Evolutionary conservation across 768 basidiomycete species (phyloP).

Genomic region (Suillus spraguei): DNA sequence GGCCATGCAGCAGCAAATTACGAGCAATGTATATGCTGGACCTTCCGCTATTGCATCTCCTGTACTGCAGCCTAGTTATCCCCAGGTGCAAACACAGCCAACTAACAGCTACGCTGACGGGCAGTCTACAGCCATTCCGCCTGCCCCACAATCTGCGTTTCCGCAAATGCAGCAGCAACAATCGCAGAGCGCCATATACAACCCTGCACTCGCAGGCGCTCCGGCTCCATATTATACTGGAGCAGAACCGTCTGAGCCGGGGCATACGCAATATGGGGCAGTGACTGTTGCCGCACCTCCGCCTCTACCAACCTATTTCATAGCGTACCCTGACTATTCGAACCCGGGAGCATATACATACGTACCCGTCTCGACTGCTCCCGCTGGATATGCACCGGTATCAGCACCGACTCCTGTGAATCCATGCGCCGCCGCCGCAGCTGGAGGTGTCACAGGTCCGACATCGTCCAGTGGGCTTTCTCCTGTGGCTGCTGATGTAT

Average conservation of each 20-base stretch:
- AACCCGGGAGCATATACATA: slow-evolving; percentile 7
- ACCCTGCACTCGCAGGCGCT: not conserved
- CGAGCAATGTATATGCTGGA: not conserved
- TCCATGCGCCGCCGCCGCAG: not conserved
- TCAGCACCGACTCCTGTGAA: not conserved
- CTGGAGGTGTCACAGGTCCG: not conserved
- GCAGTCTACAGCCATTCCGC: not conserved
- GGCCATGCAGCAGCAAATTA: slow-evolving; percentile 5
- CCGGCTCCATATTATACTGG: not conserved
- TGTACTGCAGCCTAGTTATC: slow-evolving; percentile 1
- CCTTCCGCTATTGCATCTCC: slow-evolving; percentile 4
- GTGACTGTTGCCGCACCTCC: not conserved
- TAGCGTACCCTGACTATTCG: slow-evolving; percentile 5
- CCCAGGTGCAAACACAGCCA: slow-evolving; percentile 1
- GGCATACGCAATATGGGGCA: not conserved
- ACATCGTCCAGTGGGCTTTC: not conserved
- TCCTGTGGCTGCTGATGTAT: not conserved
- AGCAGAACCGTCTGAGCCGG: not conserved
- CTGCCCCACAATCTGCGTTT: not conserved
- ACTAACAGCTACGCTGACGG: not conserved
- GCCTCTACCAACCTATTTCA: slow-evolving; percentile 2
- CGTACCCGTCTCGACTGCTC: not conserved
- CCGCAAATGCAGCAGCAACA: slow-evolving; percentile 6
- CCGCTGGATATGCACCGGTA: not conserved
- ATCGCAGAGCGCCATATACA: not conserved